phyloP scores from a whole-genome alignment of 352 stramenopile species.

The Ophiocytium majus region DNA sequence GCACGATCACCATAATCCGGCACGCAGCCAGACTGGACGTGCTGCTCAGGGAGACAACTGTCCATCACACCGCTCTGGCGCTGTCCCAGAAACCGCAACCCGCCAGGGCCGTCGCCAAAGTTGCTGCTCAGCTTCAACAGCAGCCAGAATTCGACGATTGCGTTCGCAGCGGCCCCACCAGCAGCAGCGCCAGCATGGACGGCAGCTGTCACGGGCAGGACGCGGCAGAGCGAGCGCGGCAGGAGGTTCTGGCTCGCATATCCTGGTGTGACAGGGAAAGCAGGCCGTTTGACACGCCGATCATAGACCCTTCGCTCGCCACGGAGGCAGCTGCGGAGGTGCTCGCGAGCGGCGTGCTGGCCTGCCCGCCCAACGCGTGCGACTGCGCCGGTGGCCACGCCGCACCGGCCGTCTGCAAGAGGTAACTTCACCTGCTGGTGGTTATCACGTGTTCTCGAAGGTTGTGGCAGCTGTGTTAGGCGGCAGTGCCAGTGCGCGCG shows the following conservation, averaged over 20 bases:
- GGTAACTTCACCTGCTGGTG: background rate
- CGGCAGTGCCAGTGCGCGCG: background rate
- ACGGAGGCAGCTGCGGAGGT: slow-evolving; percentile 28
- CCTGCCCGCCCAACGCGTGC: background rate
- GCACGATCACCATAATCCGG: background rate
- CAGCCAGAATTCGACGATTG: background rate
- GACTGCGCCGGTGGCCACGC: background rate
- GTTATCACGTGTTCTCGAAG: background rate
- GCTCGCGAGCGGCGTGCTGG: background rate
- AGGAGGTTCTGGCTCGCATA: background rate
- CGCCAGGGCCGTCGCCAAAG: background rate
- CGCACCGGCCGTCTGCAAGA: background rate
- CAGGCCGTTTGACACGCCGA: slow-evolving; percentile 50
- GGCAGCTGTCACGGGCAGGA: too few species aligned
- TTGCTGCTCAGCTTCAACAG: background rate
- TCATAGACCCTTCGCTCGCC: slow-evolving; percentile 39
- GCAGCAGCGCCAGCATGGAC: too few species aligned
- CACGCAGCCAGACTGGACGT: background rate
- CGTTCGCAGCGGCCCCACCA: too few species aligned
- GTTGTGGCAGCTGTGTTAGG: background rate
- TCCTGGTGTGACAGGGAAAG: slow-evolving; percentile 37
- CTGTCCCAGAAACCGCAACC: background rate
- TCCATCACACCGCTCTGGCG: background rate
- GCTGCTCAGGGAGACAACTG: background rate
- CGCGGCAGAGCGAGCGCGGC: background rate